phyloP scores from a whole-genome alignment of 805 yeast genomes.

The Saccharomycopsis fermentans region DNA sequence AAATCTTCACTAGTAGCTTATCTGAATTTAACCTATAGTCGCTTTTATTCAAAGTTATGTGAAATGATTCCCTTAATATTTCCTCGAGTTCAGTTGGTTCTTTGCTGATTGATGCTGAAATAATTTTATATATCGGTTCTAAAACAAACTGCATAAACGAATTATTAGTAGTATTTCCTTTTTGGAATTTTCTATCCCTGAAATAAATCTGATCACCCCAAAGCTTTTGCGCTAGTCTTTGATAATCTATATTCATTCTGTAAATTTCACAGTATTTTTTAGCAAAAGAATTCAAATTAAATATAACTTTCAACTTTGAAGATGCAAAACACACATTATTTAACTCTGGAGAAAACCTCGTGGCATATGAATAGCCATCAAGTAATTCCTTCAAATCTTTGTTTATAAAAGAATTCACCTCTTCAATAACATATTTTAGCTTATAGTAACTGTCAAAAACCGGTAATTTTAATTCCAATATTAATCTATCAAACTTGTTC shows the following conservation, averaged over 20 bases:
- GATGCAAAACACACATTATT: conserved; percentile 74
- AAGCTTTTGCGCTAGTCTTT: conserved; percentile 33
- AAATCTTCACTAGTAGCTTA: conserved; percentile 45
- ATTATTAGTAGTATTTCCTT: conserved; percentile 20
- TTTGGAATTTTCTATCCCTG: conserved; percentile 38
- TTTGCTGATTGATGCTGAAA: conserved; percentile 48
- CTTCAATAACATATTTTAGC: conserved; percentile 47
- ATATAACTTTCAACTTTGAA: conserved; percentile 47
- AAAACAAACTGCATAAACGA: conserved; percentile 59
- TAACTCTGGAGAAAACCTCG: conserved; percentile 44
- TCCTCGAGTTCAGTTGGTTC: conserved; percentile 34
- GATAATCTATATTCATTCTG: conserved; percentile 11
- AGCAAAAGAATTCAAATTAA: conserved; percentile 60
- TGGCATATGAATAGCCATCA: conserved; percentile 22
- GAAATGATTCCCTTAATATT: conserved; percentile 40
- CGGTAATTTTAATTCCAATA: conserved; percentile 68
- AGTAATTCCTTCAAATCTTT: conserved; percentile 24
- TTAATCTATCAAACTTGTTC: conserved; percentile 79
- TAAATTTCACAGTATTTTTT: conserved; percentile 30
- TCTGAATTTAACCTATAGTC: conserved; percentile 45
- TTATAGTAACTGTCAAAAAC: conserved; percentile 67
- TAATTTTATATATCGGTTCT: conserved; percentile 71
- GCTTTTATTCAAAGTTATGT: conserved; percentile 32
- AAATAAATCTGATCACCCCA: conserved; percentile 69
- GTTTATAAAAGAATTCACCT: conserved; percentile 46